phyloP scores from a whole-genome alignment of 345 rosid genomes.

The Draba incana region DNA sequence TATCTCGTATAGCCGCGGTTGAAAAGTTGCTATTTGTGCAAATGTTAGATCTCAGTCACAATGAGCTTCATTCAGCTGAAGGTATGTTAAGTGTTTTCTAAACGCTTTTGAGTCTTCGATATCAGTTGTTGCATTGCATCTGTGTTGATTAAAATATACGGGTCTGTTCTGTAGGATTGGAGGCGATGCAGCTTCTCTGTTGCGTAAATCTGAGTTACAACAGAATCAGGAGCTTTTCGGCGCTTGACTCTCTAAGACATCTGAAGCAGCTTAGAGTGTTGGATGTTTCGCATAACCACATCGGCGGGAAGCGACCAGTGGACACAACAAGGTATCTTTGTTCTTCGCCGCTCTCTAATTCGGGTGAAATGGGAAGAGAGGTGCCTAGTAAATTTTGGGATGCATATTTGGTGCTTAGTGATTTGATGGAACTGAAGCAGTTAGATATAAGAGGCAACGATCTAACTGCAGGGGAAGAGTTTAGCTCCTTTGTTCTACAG shows the following conservation, averaged over 20 bases:
- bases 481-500: conserved; percentile 56
- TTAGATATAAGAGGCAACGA: conserved; percentile 66
- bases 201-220: conserved; percentile 73
- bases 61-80: conserved; percentile 81
- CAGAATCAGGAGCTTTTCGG: conserved; percentile 65
- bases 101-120: background rate
- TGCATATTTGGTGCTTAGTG: conserved; percentile 62
- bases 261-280: conserved; percentile 65
- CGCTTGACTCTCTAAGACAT: conserved; percentile 70
- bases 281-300: conserved; percentile 80
- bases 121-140: conserved; percentile 8
- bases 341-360: conserved; percentile 78
- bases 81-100: conserved; percentile 46
- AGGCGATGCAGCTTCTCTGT: conserved; percentile 79
- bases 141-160: conserved; percentile 7
- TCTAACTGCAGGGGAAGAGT: conserved; percentile 55
- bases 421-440: conserved; percentile 57
- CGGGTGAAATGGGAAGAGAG: conserved; percentile 42
- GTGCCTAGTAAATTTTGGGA: conserved; percentile 58
- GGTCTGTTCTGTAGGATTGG: conserved; percentile 53
- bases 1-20: conserved; percentile 69
- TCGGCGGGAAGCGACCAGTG: conserved; percentile 65
- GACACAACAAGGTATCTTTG: conserved; percentile 76
- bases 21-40: conserved; percentile 85
- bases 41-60: conserved; percentile 86